Evolutionary conservation across 163 green algal species (phyloP).

Genomic region (Scenedesmus sp.): DNA sequence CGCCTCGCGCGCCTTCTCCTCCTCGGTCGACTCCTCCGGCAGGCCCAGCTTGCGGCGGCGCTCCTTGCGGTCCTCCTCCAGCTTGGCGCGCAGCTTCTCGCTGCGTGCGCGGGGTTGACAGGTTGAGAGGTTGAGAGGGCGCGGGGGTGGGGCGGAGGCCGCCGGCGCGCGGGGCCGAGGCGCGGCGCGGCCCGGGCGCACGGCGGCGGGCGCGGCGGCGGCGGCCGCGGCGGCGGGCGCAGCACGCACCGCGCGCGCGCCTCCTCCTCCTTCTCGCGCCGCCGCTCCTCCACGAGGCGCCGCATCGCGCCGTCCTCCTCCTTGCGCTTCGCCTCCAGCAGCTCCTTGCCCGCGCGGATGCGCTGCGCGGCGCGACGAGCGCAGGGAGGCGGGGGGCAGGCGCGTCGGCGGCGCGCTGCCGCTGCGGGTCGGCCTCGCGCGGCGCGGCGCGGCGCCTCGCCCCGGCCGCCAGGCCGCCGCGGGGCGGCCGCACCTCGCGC

Average conservation of each 20-base stretch:
- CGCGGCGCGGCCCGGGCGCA: too few relatives aligned
- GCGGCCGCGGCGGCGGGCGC: too few relatives aligned
- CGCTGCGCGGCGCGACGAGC: slow-evolving; percentile 78
- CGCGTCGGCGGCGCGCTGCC: neutral
- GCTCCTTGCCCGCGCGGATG: slow-evolving; percentile 87
- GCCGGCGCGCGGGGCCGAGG: too few relatives aligned
- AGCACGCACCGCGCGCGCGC: slow-evolving; percentile 64
- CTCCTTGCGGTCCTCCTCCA: slow-evolving; percentile 92
- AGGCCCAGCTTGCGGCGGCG: slow-evolving; percentile 87
- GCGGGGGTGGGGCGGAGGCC: too few relatives aligned
- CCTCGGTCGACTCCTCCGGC: slow-evolving; percentile 89
- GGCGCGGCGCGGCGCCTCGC: too few relatives aligned
- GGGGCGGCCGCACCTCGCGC: slow-evolving; percentile 52
- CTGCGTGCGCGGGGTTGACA: slow-evolving; percentile 4
- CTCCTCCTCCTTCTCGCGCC: slow-evolving; percentile 92
- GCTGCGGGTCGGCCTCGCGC: neutral
- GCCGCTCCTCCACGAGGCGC: slow-evolving; percentile 68
- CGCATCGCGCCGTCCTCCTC: slow-evolving; percentile 59
- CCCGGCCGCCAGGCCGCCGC: neutral
- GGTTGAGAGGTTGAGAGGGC: too few relatives aligned
- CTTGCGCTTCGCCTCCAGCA: slow-evolving; percentile 69
- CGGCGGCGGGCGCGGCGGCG: too few relatives aligned
- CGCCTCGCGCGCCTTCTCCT: slow-evolving; percentile 83
- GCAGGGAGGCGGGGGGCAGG: slow-evolving; percentile 54
- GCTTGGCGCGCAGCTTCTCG: slow-evolving; percentile 81